Percentiles rank a stretch among this genome's conserved stretches.
Conservation (phyloP, 2,329 filamentous ascomycete genomes). For the Calonectria pteridis region DNA sequence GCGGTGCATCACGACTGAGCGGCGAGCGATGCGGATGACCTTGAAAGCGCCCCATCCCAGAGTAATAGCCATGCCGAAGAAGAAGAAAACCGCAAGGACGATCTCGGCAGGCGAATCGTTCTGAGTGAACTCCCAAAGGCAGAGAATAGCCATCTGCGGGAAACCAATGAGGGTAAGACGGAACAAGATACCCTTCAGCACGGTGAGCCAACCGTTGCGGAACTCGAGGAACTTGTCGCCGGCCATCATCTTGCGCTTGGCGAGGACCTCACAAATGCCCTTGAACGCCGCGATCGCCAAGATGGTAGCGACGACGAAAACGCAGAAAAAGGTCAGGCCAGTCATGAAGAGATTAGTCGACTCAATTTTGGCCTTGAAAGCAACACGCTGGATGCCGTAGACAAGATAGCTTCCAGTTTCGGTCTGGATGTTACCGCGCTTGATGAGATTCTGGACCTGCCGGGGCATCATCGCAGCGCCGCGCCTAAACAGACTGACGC, state of each 20-base stretch:
- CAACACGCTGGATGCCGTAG: conserved; percentile 88
- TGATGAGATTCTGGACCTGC: conserved; percentile 57
- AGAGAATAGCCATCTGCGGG: conserved; percentile 90
- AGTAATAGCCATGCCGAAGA: conserved; percentile 82
- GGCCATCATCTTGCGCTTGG: conserved; percentile 83
- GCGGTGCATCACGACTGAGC: conserved; percentile 91
- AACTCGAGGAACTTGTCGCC: conserved; percentile 91
- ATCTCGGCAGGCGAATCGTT: conserved; percentile 88
- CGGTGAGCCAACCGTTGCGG: conserved; percentile 92
- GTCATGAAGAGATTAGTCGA: conserved; percentile 94
- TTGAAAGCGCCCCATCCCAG: conserved; percentile 90
- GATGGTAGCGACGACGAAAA: conserved; percentile 83
- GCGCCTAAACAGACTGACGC: conserved; percentile 65
- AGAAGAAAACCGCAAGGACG: conserved; percentile 89
- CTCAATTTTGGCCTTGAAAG: conserved; percentile 88
- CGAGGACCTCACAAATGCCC: conserved; percentile 80
- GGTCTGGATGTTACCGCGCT: conserved; percentile 67
- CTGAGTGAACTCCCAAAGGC: conserved; percentile 92
- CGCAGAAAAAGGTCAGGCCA: conserved; percentile 87
- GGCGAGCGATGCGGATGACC: conserved; percentile 88
- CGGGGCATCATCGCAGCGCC: conserved; percentile 65
- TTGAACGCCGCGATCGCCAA: conserved; percentile 84
- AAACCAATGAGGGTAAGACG: conserved; percentile 91
- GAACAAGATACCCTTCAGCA: conserved; percentile 94
- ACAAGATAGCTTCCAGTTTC: conserved; percentile 72